A percentile compares a stretch with the other conserved stretches of the same genome.
Evolutionary conservation across 1,284 basidiomycete genomes (phyloP).

Genomic region (Naganishia cerealis): DNA sequence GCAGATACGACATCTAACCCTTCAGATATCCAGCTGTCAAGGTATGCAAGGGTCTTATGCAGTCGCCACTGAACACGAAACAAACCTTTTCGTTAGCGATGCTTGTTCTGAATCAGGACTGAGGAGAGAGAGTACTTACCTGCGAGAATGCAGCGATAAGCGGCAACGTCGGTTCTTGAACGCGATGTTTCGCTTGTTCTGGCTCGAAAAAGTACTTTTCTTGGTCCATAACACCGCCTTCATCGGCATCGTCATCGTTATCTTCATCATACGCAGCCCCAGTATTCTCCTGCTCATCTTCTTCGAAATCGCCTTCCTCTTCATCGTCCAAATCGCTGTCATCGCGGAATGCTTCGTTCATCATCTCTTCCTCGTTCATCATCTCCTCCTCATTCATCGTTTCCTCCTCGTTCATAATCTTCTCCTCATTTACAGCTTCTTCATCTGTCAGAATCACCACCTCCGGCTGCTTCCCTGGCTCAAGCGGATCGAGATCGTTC

Average conservation of each 20-base stretch:
- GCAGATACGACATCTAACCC: slow-evolving; percentile 10
- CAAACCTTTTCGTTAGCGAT: background rate
- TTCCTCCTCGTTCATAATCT: no score
- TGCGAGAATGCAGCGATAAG: slow-evolving; percentile 26
- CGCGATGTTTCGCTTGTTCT: slow-evolving; percentile 23
- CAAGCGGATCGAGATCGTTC: slow-evolving; percentile 7
- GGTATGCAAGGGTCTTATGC: slow-evolving; percentile 6
- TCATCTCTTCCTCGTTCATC: slow-evolving; percentile 20
- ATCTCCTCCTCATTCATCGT: slow-evolving; percentile 27
- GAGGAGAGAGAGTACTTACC: slow-evolving; percentile 4
- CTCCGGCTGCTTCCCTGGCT: slow-evolving; percentile 23
- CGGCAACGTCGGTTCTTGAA: slow-evolving; percentile 14
- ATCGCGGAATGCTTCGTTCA: background rate
- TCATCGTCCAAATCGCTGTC: background rate
- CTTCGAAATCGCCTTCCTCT: background rate
- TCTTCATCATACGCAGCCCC: background rate
- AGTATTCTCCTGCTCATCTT: slow-evolving; percentile 5
- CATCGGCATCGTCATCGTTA: slow-evolving; percentile 24
- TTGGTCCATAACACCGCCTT: background rate
- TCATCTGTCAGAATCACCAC: slow-evolving; percentile 25
- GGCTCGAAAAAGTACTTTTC: slow-evolving; percentile 26
- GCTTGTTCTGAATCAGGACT: background rate
- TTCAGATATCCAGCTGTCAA: slow-evolving; percentile 26
- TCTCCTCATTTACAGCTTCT: slow-evolving; percentile 33
- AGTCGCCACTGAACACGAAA: slow-evolving; percentile 11